A percentile compares a stretch with the other conserved stretches of the same genome.
phyloP scores from a whole-genome alignment of 2,329 filamentous ascomycete species.

The Aspergillus fischeri region DNA sequence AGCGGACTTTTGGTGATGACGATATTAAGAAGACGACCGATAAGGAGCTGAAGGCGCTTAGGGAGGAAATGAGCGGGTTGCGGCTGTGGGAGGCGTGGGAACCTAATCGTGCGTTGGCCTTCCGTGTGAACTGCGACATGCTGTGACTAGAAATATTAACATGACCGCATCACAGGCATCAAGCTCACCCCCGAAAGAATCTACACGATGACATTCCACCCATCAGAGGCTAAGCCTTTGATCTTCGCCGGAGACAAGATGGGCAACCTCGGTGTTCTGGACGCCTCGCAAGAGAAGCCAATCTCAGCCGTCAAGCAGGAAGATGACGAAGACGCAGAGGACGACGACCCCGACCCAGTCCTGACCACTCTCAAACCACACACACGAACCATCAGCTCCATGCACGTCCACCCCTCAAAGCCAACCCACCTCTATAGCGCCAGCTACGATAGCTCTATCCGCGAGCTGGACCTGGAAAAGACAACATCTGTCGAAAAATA shows the following conservation, averaged over 20 bases:
- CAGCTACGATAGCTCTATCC: conserved; percentile 90
- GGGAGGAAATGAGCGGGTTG: conserved; percentile 72
- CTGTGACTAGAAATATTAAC: conserved; percentile 1
- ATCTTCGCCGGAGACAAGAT: conserved; percentile 94
- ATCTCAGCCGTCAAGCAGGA: conserved; percentile 42
- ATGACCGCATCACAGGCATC: conserved; percentile 56
- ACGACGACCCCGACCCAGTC: conserved; percentile 64
- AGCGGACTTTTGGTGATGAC: conserved; percentile 80
- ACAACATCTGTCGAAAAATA: conserved; percentile 77
- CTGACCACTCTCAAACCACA: conserved; percentile 90
- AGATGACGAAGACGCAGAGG: conserved; percentile 64
- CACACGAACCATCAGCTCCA: conserved; percentile 78
- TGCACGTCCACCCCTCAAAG: conserved; percentile 71
- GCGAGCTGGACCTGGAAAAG: conserved; percentile 78
- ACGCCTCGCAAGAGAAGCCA: conserved; percentile 57
- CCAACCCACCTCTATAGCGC: conserved; percentile 73
- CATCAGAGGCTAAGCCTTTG: conserved; percentile 76
- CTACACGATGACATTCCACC: conserved; percentile 86
- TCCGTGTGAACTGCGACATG: neutral
- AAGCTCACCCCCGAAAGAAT: conserved; percentile 86
- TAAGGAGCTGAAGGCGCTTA: conserved; percentile 66
- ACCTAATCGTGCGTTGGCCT: conserved; percentile 61
- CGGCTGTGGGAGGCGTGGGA: conserved; percentile 79
- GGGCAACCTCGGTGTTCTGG: conserved; percentile 84
- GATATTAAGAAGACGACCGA: conserved; percentile 77